A percentile compares a stretch with the other conserved stretches of the same genome.
Evolutionary conservation across 2,329 filamentous ascomycete species (phyloP).

Genomic region (Penicillium italicum): DNA sequence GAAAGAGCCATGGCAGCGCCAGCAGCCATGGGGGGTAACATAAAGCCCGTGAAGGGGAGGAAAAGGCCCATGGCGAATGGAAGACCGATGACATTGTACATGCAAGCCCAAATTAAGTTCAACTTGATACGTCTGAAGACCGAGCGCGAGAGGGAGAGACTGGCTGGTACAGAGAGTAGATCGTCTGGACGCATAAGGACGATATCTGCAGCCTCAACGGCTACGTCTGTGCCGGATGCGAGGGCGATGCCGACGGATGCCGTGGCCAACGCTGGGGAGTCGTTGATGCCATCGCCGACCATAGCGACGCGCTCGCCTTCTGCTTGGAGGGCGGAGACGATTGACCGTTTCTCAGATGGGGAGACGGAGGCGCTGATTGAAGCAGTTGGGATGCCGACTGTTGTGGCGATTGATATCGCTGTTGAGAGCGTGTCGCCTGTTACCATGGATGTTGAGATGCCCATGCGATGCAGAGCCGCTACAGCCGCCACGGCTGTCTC

Average conservation of each 20-base stretch:
- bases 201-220: conserved; percentile 94
- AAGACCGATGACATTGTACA: conserved; percentile 87
- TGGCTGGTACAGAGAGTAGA: conserved; percentile 86
- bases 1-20: conserved; percentile 90
- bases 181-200: conserved; percentile 93
- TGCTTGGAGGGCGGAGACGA: conserved; percentile 72
- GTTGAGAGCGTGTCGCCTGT: conserved; percentile 88
- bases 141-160: conserved; percentile 72
- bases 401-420: conserved; percentile 74
- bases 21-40: conserved; percentile 87
- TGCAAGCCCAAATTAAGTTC: conserved; percentile 87
- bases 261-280: conserved; percentile 89
- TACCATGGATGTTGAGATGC: conserved; percentile 83
- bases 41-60: conserved; percentile 77
- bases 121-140: conserved; percentile 93
- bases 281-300: conserved; percentile 98
- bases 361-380: conserved; percentile 84
- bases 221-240: conserved; percentile 88
- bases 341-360: conserved; percentile 84
- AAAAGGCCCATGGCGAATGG: conserved; percentile 98
- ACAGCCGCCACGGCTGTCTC: conserved; percentile 77
- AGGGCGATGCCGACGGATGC: conserved; percentile 93
- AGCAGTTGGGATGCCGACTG: conserved; percentile 72
- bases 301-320: conserved; percentile 80
- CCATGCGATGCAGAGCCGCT: conserved; percentile 76